Base-by-base conservation (phyloP, 1,284 basidiomycete genomes). In the Melampsora allii-populina region DNA sequence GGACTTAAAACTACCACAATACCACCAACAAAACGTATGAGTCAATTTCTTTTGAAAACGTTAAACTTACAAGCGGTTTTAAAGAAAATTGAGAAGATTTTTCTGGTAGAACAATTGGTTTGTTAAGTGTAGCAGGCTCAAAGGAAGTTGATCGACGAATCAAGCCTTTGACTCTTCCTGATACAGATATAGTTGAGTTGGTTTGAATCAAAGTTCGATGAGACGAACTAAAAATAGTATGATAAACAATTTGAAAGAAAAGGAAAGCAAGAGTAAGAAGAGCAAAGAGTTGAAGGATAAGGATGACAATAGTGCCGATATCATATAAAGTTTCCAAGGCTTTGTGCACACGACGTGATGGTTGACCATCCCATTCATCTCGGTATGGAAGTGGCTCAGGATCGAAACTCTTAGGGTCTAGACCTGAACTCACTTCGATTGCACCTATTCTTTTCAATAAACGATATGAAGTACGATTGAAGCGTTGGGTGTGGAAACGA, bases 371-470 rank as follows among this genome's bases (percentile, higher is more conserved):
- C 14, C 14, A 2, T 42, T 14, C 14, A 56, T 21, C n/a, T 56
- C 50, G n/a, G n/a, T 56, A 29, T 24, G 9, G 50, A 29, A 29
- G n/a, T 24, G 50, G 50, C 24, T 56, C 50, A 24, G 27, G 27
- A 56, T 56, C 50, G 27, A 56, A 56, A 24, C 27, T 56, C 50
- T 56, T 56, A 24, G 50, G 50, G 50, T 56, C 50, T 12, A 9
- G n/a, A 24, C 50, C 27, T 56, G n/a, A 29, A 6, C 12, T 56
- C 27, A 29, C n/a, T 56, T 56, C 50, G 50, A 24, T 56, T 29
- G n/a, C 50, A 24, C 50, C 50, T 24, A 56, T 21, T 2, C 21
- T 56, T 24, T 29, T 56, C 50, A 56, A 56, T 56, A 56, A 56
- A 56, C 27, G n/a, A 29, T n/a, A 56, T 9, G 50, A 56, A 24